Conservation (phyloP, 352 stramenopile genomes). For the Globisporangium paddicum region DNA sequence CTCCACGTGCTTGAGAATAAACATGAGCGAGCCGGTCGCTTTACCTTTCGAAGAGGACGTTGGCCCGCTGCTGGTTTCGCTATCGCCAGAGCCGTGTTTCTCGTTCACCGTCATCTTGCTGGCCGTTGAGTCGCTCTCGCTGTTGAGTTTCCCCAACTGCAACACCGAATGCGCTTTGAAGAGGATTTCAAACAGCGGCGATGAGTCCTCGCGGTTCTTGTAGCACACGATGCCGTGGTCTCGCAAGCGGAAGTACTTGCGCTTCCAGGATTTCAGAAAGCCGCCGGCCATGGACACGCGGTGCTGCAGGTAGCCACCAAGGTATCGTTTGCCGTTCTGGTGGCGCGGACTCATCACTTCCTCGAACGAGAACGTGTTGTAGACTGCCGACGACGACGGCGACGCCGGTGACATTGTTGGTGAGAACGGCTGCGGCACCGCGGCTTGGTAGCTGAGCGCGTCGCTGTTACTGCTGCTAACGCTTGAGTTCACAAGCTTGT, state of each 20-base stretch:
- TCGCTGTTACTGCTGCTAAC: background rate
- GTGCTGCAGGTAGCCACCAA: conserved; percentile 53
- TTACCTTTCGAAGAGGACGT: conserved; percentile 7
- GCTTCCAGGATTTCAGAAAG: conserved; percentile 66
- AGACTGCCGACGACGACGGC: background rate
- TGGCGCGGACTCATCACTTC: conserved; percentile 48
- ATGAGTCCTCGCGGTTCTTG: conserved; percentile 35
- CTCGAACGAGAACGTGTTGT: conserved; percentile 34
- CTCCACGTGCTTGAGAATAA: conserved; percentile 51
- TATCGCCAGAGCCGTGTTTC: background rate
- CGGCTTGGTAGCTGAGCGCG: background rate
- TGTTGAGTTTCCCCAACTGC: conserved; percentile 18
- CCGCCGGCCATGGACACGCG: conserved; percentile 47
- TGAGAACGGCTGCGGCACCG: background rate
- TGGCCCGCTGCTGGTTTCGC: background rate
- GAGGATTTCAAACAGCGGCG: conserved; percentile 54
- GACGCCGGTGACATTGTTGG: background rate
- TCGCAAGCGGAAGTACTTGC: conserved; percentile 64
- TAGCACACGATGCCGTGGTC: conserved; percentile 68
- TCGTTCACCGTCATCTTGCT: background rate
- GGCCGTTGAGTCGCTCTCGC: background rate
- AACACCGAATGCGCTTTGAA: conserved; percentile 48
- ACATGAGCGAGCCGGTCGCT: conserved; percentile 20
- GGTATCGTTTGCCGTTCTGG: conserved; percentile 47
- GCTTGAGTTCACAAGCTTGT: background rate